Conservation (phyloP, 306 rosid genomes). For the Carpinus viminea region DNA sequence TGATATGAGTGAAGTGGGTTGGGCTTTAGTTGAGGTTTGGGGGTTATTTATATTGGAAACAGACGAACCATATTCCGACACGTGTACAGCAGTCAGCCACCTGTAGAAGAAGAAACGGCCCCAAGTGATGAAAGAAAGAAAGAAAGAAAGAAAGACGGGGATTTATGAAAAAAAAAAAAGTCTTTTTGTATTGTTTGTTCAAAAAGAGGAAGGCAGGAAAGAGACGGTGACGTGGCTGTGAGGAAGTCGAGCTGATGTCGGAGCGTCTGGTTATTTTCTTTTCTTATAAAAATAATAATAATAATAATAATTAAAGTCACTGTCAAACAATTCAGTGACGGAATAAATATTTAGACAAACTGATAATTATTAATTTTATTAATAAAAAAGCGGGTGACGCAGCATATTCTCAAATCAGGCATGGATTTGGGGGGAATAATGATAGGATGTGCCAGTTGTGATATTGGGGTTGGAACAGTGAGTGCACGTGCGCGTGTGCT, state of each 20-base stretch:
- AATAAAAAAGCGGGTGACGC: neutral
- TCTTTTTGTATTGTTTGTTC: neutral
- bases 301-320: too few relatives aligned
- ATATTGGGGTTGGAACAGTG: neutral
- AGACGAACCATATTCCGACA: slow-evolving; percentile 34
- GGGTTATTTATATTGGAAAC: slow-evolving; percentile 39
- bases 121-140: neutral
- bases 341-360: too few relatives aligned
- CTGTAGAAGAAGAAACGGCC: neutral
- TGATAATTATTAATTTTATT: too few relatives aligned
- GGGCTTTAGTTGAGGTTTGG: slow-evolving; percentile 9
- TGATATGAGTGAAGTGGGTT: slow-evolving; percentile 18
- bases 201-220: neutral
- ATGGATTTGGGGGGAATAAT: slow-evolving; percentile 21
- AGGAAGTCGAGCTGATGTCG: too few relatives aligned
- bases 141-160: neutral
- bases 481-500: slow-evolving; percentile 37
- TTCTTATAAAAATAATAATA: too few relatives aligned
- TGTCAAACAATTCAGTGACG: too few relatives aligned
- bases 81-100: slow-evolving; percentile 24
- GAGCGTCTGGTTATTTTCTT: too few relatives aligned
- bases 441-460: slow-evolving; percentile 18
- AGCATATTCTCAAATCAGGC: neutral
- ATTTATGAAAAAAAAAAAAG: neutral
- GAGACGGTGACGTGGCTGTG: too few relatives aligned